phyloP scores from a whole-genome alignment of 2,329 filamentous ascomycete genomes.

The Curvularia sp. region DNA sequence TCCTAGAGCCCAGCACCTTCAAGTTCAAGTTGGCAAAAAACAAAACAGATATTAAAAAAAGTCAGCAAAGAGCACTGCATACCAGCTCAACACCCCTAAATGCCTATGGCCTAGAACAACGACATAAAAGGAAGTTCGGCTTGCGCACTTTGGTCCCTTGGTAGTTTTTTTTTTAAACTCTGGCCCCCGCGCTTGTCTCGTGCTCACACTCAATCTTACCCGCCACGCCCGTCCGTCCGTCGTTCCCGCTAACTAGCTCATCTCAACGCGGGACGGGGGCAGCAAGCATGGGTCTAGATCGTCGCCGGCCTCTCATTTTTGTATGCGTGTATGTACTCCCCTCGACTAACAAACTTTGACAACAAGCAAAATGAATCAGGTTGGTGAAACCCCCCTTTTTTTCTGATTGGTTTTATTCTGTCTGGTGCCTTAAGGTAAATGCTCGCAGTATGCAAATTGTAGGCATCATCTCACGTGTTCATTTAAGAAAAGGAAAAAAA shows the following conservation, averaged over 20 bases:
- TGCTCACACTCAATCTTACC: background rate
- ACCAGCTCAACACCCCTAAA: background rate
- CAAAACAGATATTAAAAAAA: background rate
- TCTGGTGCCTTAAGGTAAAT: too few species aligned
- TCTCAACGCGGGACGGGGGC: background rate
- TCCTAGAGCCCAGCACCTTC: too few species aligned
- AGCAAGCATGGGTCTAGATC: slow-evolving; percentile 1
- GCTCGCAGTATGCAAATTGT: too few species aligned
- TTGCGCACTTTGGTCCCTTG: background rate
- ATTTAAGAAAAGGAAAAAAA: too few species aligned
- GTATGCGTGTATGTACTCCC: background rate
- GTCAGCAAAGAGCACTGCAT: background rate
- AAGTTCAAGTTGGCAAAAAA: background rate
- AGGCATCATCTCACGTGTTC: too few species aligned
- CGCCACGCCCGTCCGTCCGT: slow-evolving; percentile 3
- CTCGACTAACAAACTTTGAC: background rate
- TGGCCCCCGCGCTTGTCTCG: background rate
- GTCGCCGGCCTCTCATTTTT: background rate
- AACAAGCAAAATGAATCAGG: too few species aligned
- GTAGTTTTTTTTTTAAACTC: background rate
- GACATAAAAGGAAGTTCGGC: background rate
- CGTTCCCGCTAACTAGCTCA: slow-evolving; percentile 4
- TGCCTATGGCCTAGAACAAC: background rate
- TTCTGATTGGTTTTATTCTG: background rate
- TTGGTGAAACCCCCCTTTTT: background rate